Base-by-base conservation (phyloP, 2,329 filamentous ascomycete species). In the Colletotrichum australisinense region DNA sequence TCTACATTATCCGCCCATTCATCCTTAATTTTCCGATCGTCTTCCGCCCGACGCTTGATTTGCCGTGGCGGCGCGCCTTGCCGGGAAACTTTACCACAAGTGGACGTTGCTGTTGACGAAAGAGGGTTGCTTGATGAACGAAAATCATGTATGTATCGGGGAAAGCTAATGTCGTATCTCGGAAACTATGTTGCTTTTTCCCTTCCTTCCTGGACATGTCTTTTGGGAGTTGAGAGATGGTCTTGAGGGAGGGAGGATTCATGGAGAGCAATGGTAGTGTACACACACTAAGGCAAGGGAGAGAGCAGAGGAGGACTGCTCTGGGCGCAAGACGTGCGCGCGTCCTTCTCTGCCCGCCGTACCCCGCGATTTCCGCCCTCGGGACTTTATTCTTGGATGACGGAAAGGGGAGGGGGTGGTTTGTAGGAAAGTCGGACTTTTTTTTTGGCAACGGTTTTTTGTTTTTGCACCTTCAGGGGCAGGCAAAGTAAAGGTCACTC, bases 311-410 rank as follows among this genome's bases (percentile, higher is more conserved):
- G 32, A 35, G 26, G n/a, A 19, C 6, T 7, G n/a, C 42, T 49
- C 42, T 49, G 24, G 19, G 38, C 12, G 30, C 19, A 14, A 58
- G 28, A 55, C 22, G 22, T 55, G 16, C 56, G 56, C 55, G 63
- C 42, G 24, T 62, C n/a, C 66, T 58, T 58, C 49, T 49, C 42
- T 49, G 42, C 42, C 42, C 42, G 42, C 38, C 35, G 52, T 69
- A 63, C 69, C 69, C 69, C 64, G 69, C 69, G 69, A 63, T 68
- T 68, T 58, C 69, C 69, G 52, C 64, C 11, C 38, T 72, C 69
- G 64, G 64, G 49, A 58, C 56, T 11, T 38, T 35, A 22, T 62
- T 12, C 42, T 22, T 32, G 28, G 9, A 32, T 19, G 55, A 58
- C 11, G 28, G 32, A 9, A 32, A 32, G 14, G 19, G 56, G 28